Evolutionary conservation across 345 rosid genomes (phyloP), one percentile per base, ranked within the genome.

Genomic region (Kandelia obovata): DNA sequence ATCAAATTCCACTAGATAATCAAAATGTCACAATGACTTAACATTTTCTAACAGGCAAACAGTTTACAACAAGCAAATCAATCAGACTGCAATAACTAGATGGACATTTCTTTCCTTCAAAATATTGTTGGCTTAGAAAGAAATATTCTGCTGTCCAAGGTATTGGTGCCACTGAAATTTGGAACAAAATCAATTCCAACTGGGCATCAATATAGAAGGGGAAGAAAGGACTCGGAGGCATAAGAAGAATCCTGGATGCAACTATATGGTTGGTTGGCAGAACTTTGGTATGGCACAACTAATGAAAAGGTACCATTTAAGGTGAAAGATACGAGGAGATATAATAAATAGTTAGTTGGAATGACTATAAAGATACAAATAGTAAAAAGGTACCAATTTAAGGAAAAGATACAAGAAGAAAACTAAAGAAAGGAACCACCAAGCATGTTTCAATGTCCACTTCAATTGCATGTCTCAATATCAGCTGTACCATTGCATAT

Each of bases 131-230:
- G 27, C 26, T 51, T 17, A 15, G 21, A 10, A 31, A 30, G 20
- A 5, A 57, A n/a, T 21, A 15, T 30, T 39, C 19, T 39, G 25
- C 57, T 20, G 25, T 46, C 27, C 17, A 5, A 19, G 30, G 52
- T 20, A n/a, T 31, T 26, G 25, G 25, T 16, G n/a, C 26, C 34
- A 61, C 56, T 51, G 57, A 49, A 21, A 64, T 19, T n/a, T 6
- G 13, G n/a, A 20, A 46, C 68, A 53, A 25, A 53, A 62, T 56
- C 28, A 35, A 64, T 51, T 26, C 58, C 32, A 61, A 60, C 66
- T 19, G 34, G 49, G 59, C 35, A 26, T 62, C 8, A 39, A 7
- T 10, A 43, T 7, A 6, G 58, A 56, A 53, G 7, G 17, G 31
- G 11, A 56, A 16, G 26, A 56, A 10, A 56, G 31, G 17, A 56